These are phyloP conservation scores for Phaeoacremonium minimum DNA, from an alignment of 2,329 filamentous ascomycete genomes.

Conservation along the genomic window DNA sequence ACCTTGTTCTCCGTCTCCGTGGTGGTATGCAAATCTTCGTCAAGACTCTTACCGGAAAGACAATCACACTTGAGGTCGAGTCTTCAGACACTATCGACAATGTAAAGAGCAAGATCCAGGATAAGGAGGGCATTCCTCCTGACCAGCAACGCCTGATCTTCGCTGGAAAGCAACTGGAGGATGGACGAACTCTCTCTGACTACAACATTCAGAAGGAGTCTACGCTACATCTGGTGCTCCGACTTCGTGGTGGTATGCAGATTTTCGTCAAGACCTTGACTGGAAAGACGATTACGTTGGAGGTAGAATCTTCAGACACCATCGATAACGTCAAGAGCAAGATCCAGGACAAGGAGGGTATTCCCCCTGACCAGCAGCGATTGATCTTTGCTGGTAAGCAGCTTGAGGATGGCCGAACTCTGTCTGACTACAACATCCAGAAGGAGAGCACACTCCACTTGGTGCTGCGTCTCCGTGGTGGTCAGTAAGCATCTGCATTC, in stretches of 20 bases:
- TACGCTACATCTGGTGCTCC: slow-evolving; percentile 75
- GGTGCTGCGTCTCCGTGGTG: slow-evolving; percentile 67
- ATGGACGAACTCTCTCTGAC: slow-evolving; percentile 84
- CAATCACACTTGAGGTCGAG: slow-evolving; percentile 88
- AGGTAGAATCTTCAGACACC: slow-evolving; percentile 64
- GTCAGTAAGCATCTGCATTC: slow-evolving; percentile 34
- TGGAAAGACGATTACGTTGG: slow-evolving; percentile 66
- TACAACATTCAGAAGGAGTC: slow-evolving; percentile 97
- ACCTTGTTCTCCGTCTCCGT: slow-evolving; percentile 81
- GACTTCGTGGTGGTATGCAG: slow-evolving; percentile 77
- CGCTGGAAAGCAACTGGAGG: slow-evolving; percentile 88
- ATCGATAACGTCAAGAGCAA: slow-evolving; percentile 69
- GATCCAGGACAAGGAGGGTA: slow-evolving; percentile 70
- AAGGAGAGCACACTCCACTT: slow-evolving; percentile 70
- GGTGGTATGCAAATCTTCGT: slow-evolving; percentile 90
- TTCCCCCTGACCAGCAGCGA: slow-evolving; percentile 67
- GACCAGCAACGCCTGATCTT: slow-evolving; percentile 95
- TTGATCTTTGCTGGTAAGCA: slow-evolving; percentile 70
- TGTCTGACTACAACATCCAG: slow-evolving; percentile 90
- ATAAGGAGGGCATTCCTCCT: slow-evolving; percentile 89
- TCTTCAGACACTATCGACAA: slow-evolving; percentile 90
- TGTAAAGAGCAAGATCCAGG: slow-evolving; percentile 89
- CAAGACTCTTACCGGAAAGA: slow-evolving; percentile 87
- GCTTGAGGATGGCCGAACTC: slow-evolving; percentile 69
- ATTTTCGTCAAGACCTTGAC: slow-evolving; percentile 70